phyloP scores from a whole-genome alignment of 2,329 filamentous ascomycete genomes.

The Aureobasidium sp. region DNA sequence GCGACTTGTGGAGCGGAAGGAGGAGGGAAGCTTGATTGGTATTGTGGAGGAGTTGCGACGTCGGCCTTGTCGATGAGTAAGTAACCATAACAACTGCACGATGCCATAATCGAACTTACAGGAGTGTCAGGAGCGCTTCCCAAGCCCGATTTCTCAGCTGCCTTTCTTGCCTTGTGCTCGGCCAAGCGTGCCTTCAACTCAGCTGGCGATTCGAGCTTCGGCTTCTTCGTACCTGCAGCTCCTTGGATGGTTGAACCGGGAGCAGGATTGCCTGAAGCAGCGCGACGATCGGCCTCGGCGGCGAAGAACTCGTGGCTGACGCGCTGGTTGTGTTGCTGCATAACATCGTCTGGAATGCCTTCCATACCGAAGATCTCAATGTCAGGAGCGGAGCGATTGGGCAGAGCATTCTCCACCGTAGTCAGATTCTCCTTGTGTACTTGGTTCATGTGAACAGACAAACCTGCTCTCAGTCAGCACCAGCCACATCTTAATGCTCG shows the following conservation, averaged over 20 bases:
- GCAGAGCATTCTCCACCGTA: conserved; percentile 84
- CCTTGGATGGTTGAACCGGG: conserved; percentile 48
- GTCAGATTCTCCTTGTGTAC: conserved; percentile 91
- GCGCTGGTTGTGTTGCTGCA: conserved; percentile 76
- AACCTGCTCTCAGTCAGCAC: conserved; percentile 49
- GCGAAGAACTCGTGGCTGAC: conserved; percentile 82
- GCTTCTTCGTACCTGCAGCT: conserved; percentile 49
- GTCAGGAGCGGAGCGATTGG: conserved; percentile 76
- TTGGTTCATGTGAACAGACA: conserved; percentile 95
- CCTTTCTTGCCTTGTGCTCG: conserved; percentile 64
- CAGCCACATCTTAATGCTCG: background rate
- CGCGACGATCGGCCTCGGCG: conserved; percentile 73
- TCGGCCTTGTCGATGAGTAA: conserved; percentile 6
- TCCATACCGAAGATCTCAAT: conserved; percentile 99
- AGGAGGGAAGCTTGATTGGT: conserved; percentile 6
- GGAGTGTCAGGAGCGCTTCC: conserved; percentile 15
- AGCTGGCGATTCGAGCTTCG: conserved; percentile 65
- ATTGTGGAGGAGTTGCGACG: conserved; percentile 14
- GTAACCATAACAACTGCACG: background rate
- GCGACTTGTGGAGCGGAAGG: conserved; percentile 6
- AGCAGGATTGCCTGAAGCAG: conserved; percentile 74
- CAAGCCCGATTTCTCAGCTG: conserved; percentile 24
- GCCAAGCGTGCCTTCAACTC: conserved; percentile 76
- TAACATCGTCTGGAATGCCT: conserved; percentile 80
- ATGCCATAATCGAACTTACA: conserved; percentile 5